Percentiles rank a stretch among this genome's conserved stretches.
These are phyloP conservation scores for Cryomyces minteri DNA, from an alignment of 495 filamentous ascomycete species.

Conservation along the genomic window DNA sequence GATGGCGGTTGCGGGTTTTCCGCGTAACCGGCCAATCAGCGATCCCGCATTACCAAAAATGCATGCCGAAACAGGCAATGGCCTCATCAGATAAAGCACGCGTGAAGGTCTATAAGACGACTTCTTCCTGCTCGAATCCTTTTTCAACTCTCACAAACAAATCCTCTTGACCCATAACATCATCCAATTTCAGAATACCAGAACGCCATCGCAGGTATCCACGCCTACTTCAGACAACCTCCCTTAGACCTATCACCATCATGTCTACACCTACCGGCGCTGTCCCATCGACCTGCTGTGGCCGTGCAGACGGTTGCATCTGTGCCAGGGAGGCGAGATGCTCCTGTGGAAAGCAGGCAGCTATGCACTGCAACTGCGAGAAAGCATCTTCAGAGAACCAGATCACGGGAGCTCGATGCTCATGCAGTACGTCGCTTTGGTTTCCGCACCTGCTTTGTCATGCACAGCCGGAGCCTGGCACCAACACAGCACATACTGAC, in stretches of 20 bases:
- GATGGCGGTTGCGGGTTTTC: too few relatives aligned
- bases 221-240: not conserved
- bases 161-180: too few relatives aligned
- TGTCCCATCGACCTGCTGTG: slow-evolving; percentile 46
- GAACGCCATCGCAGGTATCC: too few relatives aligned
- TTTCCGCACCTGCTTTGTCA: not conserved
- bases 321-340: slow-evolving; percentile 53
- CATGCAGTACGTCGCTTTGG: slow-evolving; percentile 42
- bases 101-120: too few relatives aligned
- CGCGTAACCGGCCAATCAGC: too few relatives aligned
- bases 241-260: not conserved
- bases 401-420: slow-evolving; percentile 57
- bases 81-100: too few relatives aligned
- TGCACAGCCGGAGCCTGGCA: not conserved
- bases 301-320: slow-evolving; percentile 35
- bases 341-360: slow-evolving; percentile 75
- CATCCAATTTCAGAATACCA: too few relatives aligned
- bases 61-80: too few relatives aligned
- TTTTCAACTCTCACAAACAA: too few relatives aligned
- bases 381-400: slow-evolving; percentile 61
- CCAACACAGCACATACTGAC: slow-evolving; percentile 5
- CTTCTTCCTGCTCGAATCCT: too few relatives aligned
- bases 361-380: slow-evolving; percentile 72
- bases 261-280: slow-evolving; percentile 11
- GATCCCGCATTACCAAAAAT: too few relatives aligned